Evolutionary conservation across 208 protist species (phyloP).

Genomic region (Crithidia fasciculata): DNA sequence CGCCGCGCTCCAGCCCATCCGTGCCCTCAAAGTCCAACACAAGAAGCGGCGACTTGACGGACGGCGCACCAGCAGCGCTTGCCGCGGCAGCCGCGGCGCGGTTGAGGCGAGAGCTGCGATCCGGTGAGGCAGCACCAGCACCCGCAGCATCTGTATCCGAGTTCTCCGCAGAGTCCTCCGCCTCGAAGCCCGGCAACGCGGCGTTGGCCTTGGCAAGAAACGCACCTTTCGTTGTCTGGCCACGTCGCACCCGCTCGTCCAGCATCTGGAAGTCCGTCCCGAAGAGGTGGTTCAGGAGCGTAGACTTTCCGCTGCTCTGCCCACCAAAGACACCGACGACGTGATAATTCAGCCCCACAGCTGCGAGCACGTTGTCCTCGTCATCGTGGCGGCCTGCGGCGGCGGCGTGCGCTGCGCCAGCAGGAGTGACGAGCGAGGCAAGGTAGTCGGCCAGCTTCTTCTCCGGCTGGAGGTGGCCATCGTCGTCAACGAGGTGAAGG

Average conservation of each 20-base stretch:
- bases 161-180: not conserved
- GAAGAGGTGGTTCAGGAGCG: slow-evolving; percentile 97
- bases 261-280: slow-evolving; percentile 95
- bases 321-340: slow-evolving; percentile 96
- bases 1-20: slow-evolving; percentile 95
- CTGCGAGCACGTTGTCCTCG: not conserved
- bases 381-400: not conserved
- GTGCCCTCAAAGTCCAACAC: slow-evolving; percentile 98
- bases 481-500: slow-evolving; percentile 72
- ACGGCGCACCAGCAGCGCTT: not conserved
- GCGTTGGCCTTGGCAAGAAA: slow-evolving; percentile 65
- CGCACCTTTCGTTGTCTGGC: slow-evolving; percentile 96
- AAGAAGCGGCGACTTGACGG: slow-evolving; percentile 58
- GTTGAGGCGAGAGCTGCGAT: slow-evolving; percentile 25
- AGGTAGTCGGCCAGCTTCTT: slow-evolving; percentile 63
- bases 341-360: slow-evolving; percentile 74
- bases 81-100: slow-evolving; percentile 17
- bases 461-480: slow-evolving; percentile 63
- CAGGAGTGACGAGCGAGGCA: slow-evolving; percentile 10
- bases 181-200: slow-evolving; percentile 30
- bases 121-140: not conserved
- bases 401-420: not conserved
- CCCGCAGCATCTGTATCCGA: not conserved
- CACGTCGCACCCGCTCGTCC: slow-evolving; percentile 84
- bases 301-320: slow-evolving; percentile 98